Conservation (phyloP, 257 asterid species). For the Jasminum sambac region DNA sequence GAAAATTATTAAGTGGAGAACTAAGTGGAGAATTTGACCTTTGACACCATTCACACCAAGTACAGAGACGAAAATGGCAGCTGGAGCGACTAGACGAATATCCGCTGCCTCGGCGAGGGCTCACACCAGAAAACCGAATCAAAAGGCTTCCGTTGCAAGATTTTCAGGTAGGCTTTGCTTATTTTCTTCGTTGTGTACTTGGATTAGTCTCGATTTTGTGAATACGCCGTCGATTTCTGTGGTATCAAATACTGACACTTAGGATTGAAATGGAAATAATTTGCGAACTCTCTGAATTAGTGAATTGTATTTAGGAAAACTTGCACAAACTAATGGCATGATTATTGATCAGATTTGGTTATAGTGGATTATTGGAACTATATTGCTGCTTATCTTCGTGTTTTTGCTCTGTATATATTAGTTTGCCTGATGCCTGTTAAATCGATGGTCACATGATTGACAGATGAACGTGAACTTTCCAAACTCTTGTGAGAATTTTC, state of each 20-base stretch:
- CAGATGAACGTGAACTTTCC: background rate
- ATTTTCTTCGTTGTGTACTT: background rate
- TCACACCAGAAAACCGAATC: constrained; percentile 65
- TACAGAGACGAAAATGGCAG: constrained; percentile 44
- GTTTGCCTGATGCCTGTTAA: background rate
- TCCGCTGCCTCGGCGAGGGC: constrained; percentile 88
- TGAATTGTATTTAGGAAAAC: too few species aligned
- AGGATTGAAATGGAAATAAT: constrained; percentile 1
- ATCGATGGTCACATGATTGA: background rate
- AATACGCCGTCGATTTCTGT: background rate
- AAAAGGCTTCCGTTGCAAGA: constrained; percentile 35
- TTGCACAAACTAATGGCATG: background rate
- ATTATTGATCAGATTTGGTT: background rate
- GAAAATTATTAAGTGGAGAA: too few species aligned
- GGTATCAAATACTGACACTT: background rate
- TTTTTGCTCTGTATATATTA: background rate
- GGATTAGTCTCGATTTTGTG: constrained; percentile 14
- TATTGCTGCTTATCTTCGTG: background rate
- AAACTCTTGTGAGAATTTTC: background rate
- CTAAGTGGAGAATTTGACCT: too few species aligned
- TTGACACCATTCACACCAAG: too few species aligned
- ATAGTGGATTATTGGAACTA: background rate
- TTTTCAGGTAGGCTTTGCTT: constrained; percentile 43
- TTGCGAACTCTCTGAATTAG: too few species aligned
- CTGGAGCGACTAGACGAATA: constrained; percentile 50